Base-by-base conservation (phyloP, 192 early-diverging fungal genomes). In the Coemansia sp. region DNA sequence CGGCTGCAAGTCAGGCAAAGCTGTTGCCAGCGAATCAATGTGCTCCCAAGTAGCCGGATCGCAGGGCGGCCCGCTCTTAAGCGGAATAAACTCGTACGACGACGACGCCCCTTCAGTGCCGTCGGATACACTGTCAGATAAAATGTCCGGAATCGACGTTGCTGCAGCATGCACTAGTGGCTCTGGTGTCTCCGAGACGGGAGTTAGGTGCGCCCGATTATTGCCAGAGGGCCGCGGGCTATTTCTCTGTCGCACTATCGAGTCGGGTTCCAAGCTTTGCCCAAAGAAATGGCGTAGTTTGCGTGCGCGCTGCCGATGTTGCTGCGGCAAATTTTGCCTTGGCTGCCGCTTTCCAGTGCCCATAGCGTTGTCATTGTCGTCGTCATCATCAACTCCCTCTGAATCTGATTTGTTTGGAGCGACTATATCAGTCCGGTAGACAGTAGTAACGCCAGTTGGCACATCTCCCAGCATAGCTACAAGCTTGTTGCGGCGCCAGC, bases 401-500 rank as follows among this genome's bases (percentile, higher is more conserved):
- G 46, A 50, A 21, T 50, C 46, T 0, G 46, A 50, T 21, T 50
- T 50, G 46, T 26, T 26, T 21, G 24, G 46, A 3, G 46, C 46
- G n/a, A 26, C n/a, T 3, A 21, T 23, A 20, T 66, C 55, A 11
- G 55, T 46, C 3, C 21, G 23, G 42, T 77, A 77, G 35, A 63
- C 31, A 0, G 75, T 71, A 0, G 39, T 65, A 33, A 77, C 39
- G 35, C 58, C 37, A 0, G 58, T 37, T 0, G 75, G 75, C 69
- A 77, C 69, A n/a, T 62, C 75, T 36, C 75, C 75, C n/a, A 77
- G 62, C 59, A 77, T 67, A 0, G 48, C 51, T 14, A 59, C 53
- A 3, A 77, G 66, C 63, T 77, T 77, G 59, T 67, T 71, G 38
- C 75, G 75, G 23, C 65, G 65, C 75, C 75, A 72, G 43, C 59